Conservation (phyloP, 1,284 basidiomycete species). For the Apiotrichum porosum region DNA sequence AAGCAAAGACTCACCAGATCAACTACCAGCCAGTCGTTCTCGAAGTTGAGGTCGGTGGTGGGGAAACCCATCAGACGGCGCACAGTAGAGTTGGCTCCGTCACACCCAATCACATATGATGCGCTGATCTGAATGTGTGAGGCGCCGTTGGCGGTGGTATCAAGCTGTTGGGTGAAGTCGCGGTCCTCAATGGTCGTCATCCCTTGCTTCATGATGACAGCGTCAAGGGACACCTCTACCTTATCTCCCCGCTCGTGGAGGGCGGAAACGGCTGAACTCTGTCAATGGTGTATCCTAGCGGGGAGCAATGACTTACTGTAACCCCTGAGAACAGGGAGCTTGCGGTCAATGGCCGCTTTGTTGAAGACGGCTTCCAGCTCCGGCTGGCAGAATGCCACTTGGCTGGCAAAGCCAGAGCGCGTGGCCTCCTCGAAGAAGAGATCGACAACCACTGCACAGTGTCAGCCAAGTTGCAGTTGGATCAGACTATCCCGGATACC, state of each 20-base stretch:
- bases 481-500: neutral
- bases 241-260: neutral
- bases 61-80: conserved; percentile 12
- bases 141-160: neutral
- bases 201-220: neutral
- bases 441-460: conserved; percentile 7
- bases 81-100: conserved; percentile 23
- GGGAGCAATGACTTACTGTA: conserved; percentile 1
- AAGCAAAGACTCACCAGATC: conserved; percentile 10
- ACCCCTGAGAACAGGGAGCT: conserved; percentile 4
- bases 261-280: too few relatives aligned
- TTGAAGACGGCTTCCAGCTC: conserved; percentile 12
- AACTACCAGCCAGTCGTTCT: conserved; percentile 23
- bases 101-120: conserved; percentile 18
- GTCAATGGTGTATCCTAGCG: too few relatives aligned
- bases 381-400: conserved; percentile 16
- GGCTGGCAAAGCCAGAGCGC: conserved; percentile 15
- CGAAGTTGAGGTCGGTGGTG: conserved; percentile 13
- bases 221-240: neutral
- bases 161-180: neutral
- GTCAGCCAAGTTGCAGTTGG: neutral
- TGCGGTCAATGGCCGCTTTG: conserved; percentile 1
- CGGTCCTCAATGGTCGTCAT: neutral
- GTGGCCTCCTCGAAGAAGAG: conserved; percentile 10
- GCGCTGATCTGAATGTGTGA: conserved; percentile 3